Percentiles rank a stretch among this genome's conserved stretches.
These are phyloP conservation scores for Leptographium radiaticola DNA, from an alignment of 2,329 filamentous ascomycete species.

Conservation along the genomic window DNA sequence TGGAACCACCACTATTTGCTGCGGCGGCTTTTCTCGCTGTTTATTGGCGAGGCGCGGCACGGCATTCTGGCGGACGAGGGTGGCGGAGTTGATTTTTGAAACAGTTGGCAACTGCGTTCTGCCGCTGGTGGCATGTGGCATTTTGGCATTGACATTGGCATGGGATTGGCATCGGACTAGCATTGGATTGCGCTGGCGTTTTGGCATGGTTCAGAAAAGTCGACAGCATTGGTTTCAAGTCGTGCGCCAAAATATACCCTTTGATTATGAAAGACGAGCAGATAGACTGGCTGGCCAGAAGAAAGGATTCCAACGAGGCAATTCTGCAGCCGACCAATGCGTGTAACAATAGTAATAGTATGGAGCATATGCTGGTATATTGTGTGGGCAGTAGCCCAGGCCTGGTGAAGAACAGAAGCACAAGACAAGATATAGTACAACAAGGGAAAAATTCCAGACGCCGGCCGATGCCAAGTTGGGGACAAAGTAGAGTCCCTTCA, in stretches of 20 bases:
- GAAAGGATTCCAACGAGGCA: too few species aligned
- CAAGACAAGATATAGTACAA: not conserved
- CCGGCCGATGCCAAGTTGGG: not conserved
- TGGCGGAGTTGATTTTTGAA: not conserved
- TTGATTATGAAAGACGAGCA: not conserved
- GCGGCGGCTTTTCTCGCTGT: constrained; percentile 39
- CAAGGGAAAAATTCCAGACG: not conserved
- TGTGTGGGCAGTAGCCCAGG: not conserved
- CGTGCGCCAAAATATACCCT: not conserved
- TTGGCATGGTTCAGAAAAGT: too few species aligned
- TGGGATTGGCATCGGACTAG: too few species aligned
- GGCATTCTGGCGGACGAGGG: constrained; percentile 1
- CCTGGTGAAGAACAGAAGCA: too few species aligned
- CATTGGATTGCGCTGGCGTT: too few species aligned
- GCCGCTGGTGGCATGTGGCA: too few species aligned
- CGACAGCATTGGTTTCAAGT: not conserved
- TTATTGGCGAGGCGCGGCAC: constrained; percentile 35
- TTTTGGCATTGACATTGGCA: too few species aligned
- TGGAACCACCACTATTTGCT: constrained; percentile 37
- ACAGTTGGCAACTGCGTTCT: too few species aligned
- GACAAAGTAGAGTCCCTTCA: not conserved
- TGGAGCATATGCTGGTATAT: not conserved
- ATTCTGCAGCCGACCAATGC: too few species aligned
- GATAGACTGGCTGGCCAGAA: too few species aligned
- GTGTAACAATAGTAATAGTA: too few species aligned